Base-by-base conservation (phyloP, 805 yeast species). In the Ogataea trehaloabstinens region DNA sequence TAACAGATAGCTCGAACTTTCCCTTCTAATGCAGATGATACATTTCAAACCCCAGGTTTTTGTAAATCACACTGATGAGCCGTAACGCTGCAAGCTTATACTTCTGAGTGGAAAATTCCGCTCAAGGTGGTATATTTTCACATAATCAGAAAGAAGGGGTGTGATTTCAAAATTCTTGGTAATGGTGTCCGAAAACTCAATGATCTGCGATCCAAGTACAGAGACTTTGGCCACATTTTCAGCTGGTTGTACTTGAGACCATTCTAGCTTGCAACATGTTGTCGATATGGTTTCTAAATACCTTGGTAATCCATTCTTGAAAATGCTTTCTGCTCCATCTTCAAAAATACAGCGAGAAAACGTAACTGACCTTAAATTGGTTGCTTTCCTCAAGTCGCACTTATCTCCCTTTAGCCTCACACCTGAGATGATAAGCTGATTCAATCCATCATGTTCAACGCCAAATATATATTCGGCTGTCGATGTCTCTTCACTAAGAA, bases 61-160 rank as follows among this genome's bases (percentile, higher is more conserved):
- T n/a, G n/a, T n/a, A n/a, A n/a, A n/a, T n/a, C n/a, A n/a, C n/a
- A n/a, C n/a, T n/a, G n/a, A n/a, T n/a, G n/a, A n/a, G n/a, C n/a
- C n/a, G n/a, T n/a, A n/a, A n/a, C n/a, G n/a, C n/a, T n/a, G n/a
- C n/a, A n/a, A n/a, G n/a, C n/a, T n/a, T n/a, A n/a, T n/a, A n/a
- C n/a, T n/a, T n/a, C n/a, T n/a, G n/a, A n/a, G n/a, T n/a, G n/a
- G n/a, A n/a, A 32, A 32, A 21, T 19, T 20, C 19, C 25, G 28
- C 25, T 32, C 33, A 10, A 46, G 31, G 29, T 46, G 47, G 24
- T 46, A 46, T 25, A 46, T 46, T 29, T 46, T 46, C 34, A 46
- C 42, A 19, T 39, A 46, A 20, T 46, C 50, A 5, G 50, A 46
- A n/a, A 46, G 29, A 16, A 46, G 33, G 4, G 50, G 50, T 4